A percentile compares a stretch with the other conserved stretches of the same genome.
phyloP scores from a whole-genome alignment of 108 stramenopile species.

The Cyclotella sp. region DNA sequence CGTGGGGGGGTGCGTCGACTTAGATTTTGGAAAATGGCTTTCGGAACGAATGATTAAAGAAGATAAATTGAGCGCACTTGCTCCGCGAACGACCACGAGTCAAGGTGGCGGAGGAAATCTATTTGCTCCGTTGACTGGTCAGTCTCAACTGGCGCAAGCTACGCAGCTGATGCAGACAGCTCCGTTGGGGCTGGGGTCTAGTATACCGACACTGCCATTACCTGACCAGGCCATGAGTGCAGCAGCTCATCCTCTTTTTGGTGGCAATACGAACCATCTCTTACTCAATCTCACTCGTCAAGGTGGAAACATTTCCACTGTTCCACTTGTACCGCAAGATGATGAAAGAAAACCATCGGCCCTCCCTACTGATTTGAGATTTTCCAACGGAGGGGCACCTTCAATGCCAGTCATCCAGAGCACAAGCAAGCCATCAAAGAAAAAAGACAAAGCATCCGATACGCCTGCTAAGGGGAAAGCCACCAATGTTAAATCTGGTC shows the following conservation, averaged over 20 bases:
- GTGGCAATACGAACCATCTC: not conserved
- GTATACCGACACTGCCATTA: not conserved
- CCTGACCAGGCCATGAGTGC: not conserved
- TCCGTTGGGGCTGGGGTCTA: not conserved
- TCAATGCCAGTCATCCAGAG: not conserved
- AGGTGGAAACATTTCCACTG: not conserved
- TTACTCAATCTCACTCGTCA: not conserved
- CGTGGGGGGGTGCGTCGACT: conserved; percentile 39
- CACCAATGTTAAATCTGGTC: conserved; percentile 45
- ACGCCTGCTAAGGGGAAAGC: conserved; percentile 30
- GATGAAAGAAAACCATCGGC: no score
- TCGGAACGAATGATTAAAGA: conserved; percentile 47
- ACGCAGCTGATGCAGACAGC: not conserved
- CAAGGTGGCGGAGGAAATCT: not conserved
- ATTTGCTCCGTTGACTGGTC: not conserved
- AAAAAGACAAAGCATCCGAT: conserved; percentile 14
- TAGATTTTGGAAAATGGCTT: conserved; percentile 45
- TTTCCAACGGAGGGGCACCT: not conserved
- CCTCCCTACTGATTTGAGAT: not conserved
- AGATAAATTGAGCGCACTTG: not conserved
- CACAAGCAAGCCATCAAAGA: not conserved
- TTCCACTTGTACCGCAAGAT: no score
- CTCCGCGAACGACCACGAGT: not conserved
- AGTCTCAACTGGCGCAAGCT: not conserved
- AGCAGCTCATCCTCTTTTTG: not conserved